These are phyloP conservation scores for Penstemon eatonii DNA, from an alignment of 257 asterid genomes.

Conservation along the genomic window DNA sequence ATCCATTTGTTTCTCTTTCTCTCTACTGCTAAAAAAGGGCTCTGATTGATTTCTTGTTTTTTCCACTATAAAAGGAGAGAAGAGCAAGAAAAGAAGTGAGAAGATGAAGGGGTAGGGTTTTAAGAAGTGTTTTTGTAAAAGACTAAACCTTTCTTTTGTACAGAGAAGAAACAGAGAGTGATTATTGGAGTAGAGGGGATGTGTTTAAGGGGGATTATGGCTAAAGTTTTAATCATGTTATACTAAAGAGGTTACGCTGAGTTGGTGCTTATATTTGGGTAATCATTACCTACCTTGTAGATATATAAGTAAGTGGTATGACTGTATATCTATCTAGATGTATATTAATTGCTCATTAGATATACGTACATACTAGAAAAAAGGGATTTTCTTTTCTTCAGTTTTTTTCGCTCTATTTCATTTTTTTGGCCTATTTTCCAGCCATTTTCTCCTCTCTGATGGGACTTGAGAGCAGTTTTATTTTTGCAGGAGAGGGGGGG, in stretches of 20 bases:
- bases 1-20: slow-evolving; percentile 45
- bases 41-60: neutral
- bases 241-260: slow-evolving; percentile 50
- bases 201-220: slow-evolving; percentile 21
- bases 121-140: slow-evolving; percentile 33
- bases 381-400: too few species aligned
- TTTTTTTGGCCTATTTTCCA: too few species aligned
- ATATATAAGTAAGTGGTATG: too few species aligned
- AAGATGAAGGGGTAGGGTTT: slow-evolving; percentile 12
- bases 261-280: slow-evolving; percentile 40
- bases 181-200: slow-evolving; percentile 20
- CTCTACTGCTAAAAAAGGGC: slow-evolving; percentile 12
- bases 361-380: too few species aligned
- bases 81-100: neutral
- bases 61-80: slow-evolving; percentile 32
- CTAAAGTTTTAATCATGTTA: slow-evolving; percentile 44
- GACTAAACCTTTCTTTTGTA: too few species aligned
- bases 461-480: too few species aligned
- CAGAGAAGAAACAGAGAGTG: neutral
- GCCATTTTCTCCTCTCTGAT: too few species aligned
- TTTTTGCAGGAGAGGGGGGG: too few species aligned
- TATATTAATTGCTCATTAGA: too few species aligned
- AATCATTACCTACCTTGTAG: slow-evolving; percentile 35
- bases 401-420: too few species aligned
- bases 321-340: too few species aligned